Conservation (phyloP, 2,329 filamentous ascomycete genomes). For the Chalaropsis ovoidea region DNA sequence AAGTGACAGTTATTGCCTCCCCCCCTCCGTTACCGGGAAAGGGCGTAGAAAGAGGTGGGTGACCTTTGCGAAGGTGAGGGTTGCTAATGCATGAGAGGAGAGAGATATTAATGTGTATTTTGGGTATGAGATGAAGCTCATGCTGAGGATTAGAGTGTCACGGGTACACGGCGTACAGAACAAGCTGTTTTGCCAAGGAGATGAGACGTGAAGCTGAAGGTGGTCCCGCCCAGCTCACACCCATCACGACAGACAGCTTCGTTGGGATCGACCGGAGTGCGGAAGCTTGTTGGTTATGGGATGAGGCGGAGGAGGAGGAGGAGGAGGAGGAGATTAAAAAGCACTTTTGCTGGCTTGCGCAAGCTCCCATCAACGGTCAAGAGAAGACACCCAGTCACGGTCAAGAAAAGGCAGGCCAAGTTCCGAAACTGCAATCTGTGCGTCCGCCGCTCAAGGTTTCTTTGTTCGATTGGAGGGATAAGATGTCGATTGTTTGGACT, state of each 20-base stretch:
- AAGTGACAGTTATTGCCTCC: background rate
- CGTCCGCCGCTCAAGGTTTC: background rate
- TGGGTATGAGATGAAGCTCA: background rate
- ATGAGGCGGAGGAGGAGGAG: too few relatives aligned
- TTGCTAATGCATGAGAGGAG: background rate
- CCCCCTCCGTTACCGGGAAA: background rate
- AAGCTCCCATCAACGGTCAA: background rate
- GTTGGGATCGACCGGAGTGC: background rate
- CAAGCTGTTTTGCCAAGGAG: background rate
- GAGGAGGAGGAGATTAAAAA: constrained; percentile 1
- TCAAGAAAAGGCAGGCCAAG: background rate
- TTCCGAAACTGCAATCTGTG: constrained; percentile 8
- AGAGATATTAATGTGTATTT: background rate
- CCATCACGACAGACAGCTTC: background rate
- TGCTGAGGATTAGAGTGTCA: background rate
- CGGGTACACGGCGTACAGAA: background rate
- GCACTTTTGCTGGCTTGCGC: background rate
- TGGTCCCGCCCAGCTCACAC: background rate
- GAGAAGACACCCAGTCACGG: background rate
- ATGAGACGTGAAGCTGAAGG: background rate
- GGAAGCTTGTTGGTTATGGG: background rate
- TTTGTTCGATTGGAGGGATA: background rate
- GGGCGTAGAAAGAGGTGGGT: background rate
- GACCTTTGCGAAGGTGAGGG: too few relatives aligned
- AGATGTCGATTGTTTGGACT: constrained; percentile 1